phyloP scores from a whole-genome alignment of 2,329 filamentous ascomycete genomes.

The Ophiostoma australiae region DNA sequence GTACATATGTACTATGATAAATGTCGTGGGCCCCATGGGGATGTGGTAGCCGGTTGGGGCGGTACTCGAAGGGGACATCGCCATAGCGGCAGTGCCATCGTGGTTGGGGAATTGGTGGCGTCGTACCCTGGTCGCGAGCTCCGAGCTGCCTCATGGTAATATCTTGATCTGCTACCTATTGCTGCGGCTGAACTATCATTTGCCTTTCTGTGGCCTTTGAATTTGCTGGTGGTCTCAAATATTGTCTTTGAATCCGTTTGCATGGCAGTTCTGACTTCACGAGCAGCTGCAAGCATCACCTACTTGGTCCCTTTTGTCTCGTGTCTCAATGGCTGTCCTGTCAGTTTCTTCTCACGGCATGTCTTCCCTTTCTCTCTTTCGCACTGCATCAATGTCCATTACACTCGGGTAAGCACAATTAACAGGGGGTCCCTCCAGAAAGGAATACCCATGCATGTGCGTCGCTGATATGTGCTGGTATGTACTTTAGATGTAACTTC shows the following conservation, averaged over 20 bases:
- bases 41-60: not conserved
- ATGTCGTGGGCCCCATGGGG: not conserved
- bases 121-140: not conserved
- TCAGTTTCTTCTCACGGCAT: not conserved
- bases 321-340: not conserved
- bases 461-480: not conserved
- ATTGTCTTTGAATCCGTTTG: not conserved
- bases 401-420: not conserved
- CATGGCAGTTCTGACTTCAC: not conserved
- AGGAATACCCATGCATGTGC: slow-evolving; percentile 1
- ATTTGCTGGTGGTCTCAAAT: not conserved
- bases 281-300: not conserved
- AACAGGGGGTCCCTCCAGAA: not conserved
- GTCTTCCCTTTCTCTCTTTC: not conserved
- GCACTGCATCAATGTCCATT: not conserved
- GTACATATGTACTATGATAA: not conserved
- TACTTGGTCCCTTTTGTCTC: not conserved
- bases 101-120: not conserved
- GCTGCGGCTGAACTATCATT: not conserved
- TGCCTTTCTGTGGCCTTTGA: not conserved
- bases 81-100: not conserved
- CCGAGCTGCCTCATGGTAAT: not conserved
- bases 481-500: not conserved
- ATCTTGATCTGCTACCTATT: no score
- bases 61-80: not conserved